Evolutionary conservation across 306 rosid genomes (phyloP).

Genomic region (Malus asiatica): DNA sequence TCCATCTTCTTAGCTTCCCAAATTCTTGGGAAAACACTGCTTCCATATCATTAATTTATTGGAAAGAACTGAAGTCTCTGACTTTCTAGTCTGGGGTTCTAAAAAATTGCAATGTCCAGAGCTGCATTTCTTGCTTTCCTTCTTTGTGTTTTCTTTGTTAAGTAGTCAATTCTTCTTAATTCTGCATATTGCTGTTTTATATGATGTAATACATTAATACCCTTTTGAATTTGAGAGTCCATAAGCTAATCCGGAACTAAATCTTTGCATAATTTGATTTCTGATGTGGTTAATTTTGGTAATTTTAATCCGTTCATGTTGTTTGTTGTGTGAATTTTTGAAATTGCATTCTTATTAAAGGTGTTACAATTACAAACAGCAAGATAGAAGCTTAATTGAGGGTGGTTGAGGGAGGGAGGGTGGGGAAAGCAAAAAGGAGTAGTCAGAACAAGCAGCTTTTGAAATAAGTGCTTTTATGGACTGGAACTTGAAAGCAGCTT

Average conservation of each 20-base stretch:
- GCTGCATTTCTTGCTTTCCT: background rate
- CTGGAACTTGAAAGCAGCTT: slow-evolving; percentile 74
- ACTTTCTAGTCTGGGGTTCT: slow-evolving; percentile 22
- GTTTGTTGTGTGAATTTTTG: slow-evolving; percentile 16
- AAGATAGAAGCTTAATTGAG: slow-evolving; percentile 19
- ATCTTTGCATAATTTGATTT: background rate
- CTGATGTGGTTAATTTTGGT: background rate
- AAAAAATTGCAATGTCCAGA: background rate
- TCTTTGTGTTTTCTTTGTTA: background rate
- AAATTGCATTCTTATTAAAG: slow-evolving; percentile 13
- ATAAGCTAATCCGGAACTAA: background rate
- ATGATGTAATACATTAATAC: background rate
- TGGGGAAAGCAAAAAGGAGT: background rate
- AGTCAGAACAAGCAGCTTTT: background rate
- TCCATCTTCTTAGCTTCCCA: slow-evolving; percentile 26
- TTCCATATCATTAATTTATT: slow-evolving; percentile 6
- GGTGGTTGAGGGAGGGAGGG: background rate
- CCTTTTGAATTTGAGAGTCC: background rate
- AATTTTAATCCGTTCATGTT: background rate
- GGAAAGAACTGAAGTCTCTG: background rate
- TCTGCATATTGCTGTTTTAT: background rate
- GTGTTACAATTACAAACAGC: slow-evolving; percentile 6
- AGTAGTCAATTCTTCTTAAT: background rate
- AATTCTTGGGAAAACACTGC: slow-evolving; percentile 24
- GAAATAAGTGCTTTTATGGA: slow-evolving; percentile 55